Base-by-base conservation (phyloP, 805 yeast genomes). In the Nakazawaea ernobii region DNA sequence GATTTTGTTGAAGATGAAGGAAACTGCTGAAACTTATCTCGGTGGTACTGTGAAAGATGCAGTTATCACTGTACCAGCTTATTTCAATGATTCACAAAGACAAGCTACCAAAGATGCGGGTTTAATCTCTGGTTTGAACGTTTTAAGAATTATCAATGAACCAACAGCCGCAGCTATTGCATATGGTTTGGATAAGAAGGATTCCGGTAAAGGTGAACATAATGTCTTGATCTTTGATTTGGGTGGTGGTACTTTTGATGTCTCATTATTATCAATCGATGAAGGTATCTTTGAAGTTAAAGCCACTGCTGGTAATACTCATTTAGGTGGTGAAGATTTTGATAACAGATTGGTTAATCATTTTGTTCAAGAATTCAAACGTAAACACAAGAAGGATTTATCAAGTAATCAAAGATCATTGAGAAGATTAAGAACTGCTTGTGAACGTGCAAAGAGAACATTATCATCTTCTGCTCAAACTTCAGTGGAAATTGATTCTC, bases 361-460 rank as follows among this genome's bases (percentile, higher is more conserved):
- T 80, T 91, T 91, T 69, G 87, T 84, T 58, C 83, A 80, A 67
- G 97, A 92, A 76, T 92, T 91, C 85, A 91, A 92, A 89, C 84
- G 97, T 79, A 91, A 92, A 83, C 80, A 87, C 84, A 89, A 89
- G 85, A 88, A 89, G 80, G 98, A 92, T 70, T 74, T 92, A 57
- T 80, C 96, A 46, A 58, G 80, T 61, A 90, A 91, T 84, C 96
- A 90, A 79, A 88, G 98, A 80, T 95, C 98, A 55, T 79, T 92
- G 69, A 88, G 98, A 81, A 89, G 97, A 84, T 81, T 91, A 71
- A 86, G 97, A 82, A 91, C 97, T 59, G 97, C 97, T 61, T 90
- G 96, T 77, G 98, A 91, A 80, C 86, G 98, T 75, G 98, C 98
- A 56, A 91, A 91, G 95, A 89, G 98, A 82, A 89, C 97, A 54